Evolutionary conservation across 2,329 filamentous ascomycete genomes (phyloP).

Genomic region (Chrysosporium queenslandicum): DNA sequence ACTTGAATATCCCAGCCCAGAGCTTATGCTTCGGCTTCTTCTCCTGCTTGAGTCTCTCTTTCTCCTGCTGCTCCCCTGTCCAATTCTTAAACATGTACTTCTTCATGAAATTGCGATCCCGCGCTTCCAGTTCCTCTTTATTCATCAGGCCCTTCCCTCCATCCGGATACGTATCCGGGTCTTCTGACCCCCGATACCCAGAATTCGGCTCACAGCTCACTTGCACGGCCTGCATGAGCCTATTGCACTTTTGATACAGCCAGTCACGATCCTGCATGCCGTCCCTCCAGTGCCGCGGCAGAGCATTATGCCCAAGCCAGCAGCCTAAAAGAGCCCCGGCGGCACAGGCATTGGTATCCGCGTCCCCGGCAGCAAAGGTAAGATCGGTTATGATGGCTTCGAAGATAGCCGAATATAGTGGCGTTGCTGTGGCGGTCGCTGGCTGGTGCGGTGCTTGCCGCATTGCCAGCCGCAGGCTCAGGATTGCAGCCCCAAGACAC

Average conservation of each 20-base stretch:
- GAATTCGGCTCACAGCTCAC: background rate
- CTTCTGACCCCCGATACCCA: constrained; percentile 12
- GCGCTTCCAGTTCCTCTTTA: constrained; percentile 12
- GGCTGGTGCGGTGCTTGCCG: constrained; percentile 21
- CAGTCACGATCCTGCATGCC: constrained; percentile 30
- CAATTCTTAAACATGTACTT: constrained; percentile 12
- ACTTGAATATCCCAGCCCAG: constrained; percentile 11
- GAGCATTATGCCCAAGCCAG: constrained; percentile 38
- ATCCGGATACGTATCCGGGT: constrained; percentile 15
- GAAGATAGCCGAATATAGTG: constrained; percentile 26
- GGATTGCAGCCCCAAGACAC: constrained; percentile 41
- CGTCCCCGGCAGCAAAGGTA: constrained; percentile 45
- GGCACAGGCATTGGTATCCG: constrained; percentile 47
- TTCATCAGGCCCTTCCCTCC: constrained; percentile 16
- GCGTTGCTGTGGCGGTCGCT: constrained; percentile 14
- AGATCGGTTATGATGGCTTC: constrained; percentile 42
- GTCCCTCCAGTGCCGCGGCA: constrained; percentile 43
- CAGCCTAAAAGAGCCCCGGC: constrained; percentile 44
- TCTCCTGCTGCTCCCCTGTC: constrained; percentile 13
- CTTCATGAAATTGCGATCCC: constrained; percentile 15
- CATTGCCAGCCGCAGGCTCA: constrained; percentile 39
- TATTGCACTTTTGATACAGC: constrained; percentile 15
- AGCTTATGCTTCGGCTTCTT: constrained; percentile 8
- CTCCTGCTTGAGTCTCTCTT: constrained; percentile 1
- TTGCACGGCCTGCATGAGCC: constrained; percentile 10